Percentiles rank a stretch among this genome's conserved stretches.
These are phyloP conservation scores for Arthrobotrys iridis DNA, from an alignment of 2,329 filamentous ascomycete genomes.

Conservation along the genomic window DNA sequence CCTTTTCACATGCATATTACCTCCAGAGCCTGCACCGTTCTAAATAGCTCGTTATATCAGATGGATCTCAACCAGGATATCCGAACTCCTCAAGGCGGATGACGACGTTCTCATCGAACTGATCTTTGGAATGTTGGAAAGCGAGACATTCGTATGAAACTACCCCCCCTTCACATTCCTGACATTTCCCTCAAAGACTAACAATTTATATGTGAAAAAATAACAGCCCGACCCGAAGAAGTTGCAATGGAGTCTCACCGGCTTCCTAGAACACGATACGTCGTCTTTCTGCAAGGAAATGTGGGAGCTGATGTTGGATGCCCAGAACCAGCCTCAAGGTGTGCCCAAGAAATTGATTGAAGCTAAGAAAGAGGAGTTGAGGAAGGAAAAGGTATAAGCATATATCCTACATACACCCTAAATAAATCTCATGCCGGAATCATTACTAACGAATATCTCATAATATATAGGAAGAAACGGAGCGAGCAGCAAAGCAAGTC, in stretches of 20 bases:
- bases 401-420: constrained; percentile 23
- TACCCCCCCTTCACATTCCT: background rate
- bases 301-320: constrained; percentile 90
- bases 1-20: background rate
- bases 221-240: constrained; percentile 91
- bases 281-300: constrained; percentile 89
- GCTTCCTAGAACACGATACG: constrained; percentile 93
- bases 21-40: background rate
- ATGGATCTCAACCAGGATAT: constrained; percentile 92
- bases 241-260: constrained; percentile 91
- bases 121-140: constrained; percentile 75
- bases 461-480: constrained; percentile 76
- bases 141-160: constrained; percentile 75
- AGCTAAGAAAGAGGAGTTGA: constrained; percentile 93
- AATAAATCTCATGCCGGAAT: background rate
- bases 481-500: constrained; percentile 79
- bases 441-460: background rate
- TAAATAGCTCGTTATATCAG: constrained; percentile 64
- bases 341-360: constrained; percentile 94
- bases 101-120: constrained; percentile 97
- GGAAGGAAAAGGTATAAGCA: constrained; percentile 90
- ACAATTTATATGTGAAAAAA: background rate
- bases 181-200: background rate
- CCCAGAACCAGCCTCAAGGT: constrained; percentile 85
- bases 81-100: constrained; percentile 86